phyloP scores from a whole-genome alignment of 495 filamentous ascomycete species.

The Xeromyces bisporus region DNA sequence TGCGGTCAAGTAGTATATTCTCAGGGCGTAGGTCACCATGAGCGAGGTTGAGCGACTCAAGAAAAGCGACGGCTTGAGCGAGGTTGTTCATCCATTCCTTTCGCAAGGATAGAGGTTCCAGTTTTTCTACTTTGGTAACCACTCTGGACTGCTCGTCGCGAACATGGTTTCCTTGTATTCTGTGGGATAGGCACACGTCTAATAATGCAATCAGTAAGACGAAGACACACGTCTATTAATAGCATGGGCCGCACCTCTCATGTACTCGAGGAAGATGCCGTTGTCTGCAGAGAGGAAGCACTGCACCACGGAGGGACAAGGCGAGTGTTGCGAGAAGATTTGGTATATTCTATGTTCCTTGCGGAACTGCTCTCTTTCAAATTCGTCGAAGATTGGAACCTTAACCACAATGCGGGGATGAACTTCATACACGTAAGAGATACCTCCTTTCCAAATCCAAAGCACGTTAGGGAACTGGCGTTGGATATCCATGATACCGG shows the following conservation, averaged over 20 bases:
- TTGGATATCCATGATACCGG: constrained; percentile 11
- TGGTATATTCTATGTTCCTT: constrained; percentile 19
- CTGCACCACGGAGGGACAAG: constrained; percentile 17
- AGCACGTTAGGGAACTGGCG: constrained; percentile 12
- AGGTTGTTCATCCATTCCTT: constrained; percentile 25
- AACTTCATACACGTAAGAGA: constrained; percentile 23
- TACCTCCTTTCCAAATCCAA: constrained; percentile 18
- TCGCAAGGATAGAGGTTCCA: constrained; percentile 16
- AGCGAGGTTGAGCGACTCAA: constrained; percentile 22
- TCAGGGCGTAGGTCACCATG: constrained; percentile 19
- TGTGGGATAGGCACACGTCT: constrained; percentile 11
- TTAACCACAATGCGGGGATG: constrained; percentile 24
- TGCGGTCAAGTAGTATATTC: constrained; percentile 14
- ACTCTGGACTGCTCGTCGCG: constrained; percentile 9
- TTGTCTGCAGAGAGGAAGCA: constrained; percentile 15
- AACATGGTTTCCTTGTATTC: constrained; percentile 13
- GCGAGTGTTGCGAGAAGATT: constrained; percentile 13
- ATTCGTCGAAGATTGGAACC: constrained; percentile 16
- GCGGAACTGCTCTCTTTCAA: constrained; percentile 17
- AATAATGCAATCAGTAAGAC: constrained; percentile 3
- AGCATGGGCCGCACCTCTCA: constrained; percentile 13
- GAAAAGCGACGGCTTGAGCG: constrained; percentile 20
- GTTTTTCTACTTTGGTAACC: constrained; percentile 14
- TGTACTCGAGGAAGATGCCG: constrained; percentile 25
- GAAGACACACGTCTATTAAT: constrained; percentile 1